phyloP scores from a whole-genome alignment of 2,329 filamentous ascomycete species.

The Tympanopsis confertula region DNA sequence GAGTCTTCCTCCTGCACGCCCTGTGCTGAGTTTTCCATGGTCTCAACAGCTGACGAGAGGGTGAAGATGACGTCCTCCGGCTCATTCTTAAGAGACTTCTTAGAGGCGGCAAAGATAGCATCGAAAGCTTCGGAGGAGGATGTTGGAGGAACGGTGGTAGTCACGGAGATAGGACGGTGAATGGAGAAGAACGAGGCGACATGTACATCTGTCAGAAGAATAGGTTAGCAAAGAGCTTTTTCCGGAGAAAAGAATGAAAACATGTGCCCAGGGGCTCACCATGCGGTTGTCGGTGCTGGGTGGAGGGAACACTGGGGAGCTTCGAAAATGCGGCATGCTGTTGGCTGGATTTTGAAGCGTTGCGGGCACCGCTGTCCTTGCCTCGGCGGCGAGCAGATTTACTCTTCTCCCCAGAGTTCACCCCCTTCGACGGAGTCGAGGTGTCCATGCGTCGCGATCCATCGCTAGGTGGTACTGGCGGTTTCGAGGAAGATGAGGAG shows the following conservation, averaged over 20 bases:
- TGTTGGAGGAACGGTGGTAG: conserved; percentile 35
- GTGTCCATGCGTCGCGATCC: conserved; percentile 25
- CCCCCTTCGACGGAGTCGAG: conserved; percentile 19
- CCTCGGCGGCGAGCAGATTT: conserved; percentile 12
- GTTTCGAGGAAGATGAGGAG: conserved; percentile 28
- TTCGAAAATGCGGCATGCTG: conserved; percentile 23
- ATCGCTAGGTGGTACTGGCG: conserved; percentile 28
- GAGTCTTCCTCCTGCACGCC: conserved; percentile 8
- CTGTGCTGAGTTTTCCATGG: conserved; percentile 24
- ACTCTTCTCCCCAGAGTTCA: conserved; percentile 21
- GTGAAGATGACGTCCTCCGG: conserved; percentile 32
- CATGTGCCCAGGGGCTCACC: conserved; percentile 20
- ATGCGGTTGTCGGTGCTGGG: conserved; percentile 31
- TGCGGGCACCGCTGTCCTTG: conserved; percentile 11
- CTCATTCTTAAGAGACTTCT: conserved; percentile 23
- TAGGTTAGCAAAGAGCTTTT: not conserved
- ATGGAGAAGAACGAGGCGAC: conserved; percentile 54
- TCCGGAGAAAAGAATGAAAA: conserved; percentile 3
- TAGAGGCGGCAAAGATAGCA: conserved; percentile 40
- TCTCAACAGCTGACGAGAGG: conserved; percentile 28
- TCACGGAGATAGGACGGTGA: conserved; percentile 50
- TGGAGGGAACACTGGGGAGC: conserved; percentile 33
- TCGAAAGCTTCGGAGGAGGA: conserved; percentile 39
- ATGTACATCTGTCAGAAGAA: conserved; percentile 36
- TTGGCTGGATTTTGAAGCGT: conserved; percentile 19